phyloP scores from a whole-genome alignment of 257 asterid genomes.

The Anisodus tanguticus region DNA sequence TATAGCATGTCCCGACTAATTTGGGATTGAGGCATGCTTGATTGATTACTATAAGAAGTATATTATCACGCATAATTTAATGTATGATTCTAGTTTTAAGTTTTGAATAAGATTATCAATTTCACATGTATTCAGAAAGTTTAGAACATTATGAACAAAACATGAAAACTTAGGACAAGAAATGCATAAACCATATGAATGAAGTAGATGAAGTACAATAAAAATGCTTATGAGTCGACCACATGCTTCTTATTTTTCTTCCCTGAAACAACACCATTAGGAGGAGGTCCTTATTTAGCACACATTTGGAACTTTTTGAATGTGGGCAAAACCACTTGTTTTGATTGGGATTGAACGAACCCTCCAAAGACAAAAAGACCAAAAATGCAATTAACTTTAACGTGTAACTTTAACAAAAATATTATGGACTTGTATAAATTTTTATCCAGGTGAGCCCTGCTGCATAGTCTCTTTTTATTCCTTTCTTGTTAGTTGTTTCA shows the following conservation, averaged over 20 bases:
- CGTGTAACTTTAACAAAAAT: no score
- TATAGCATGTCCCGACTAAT: no score
- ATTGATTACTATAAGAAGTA: not conserved
- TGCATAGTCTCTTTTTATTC: not conserved
- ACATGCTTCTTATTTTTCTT: not conserved
- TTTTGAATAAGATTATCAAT: not conserved
- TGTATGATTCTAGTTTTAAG: constrained; percentile 12
- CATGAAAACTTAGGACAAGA: not conserved
- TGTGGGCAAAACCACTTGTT: not conserved
- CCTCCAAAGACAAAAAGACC: not conserved
- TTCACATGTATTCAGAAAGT: constrained; percentile 11
- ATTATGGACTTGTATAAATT: not conserved
- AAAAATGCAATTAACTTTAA: not conserved
- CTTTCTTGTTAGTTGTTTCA: constrained; percentile 19
- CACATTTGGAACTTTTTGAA: not conserved
- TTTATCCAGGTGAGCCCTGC: not conserved
- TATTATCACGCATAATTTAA: not conserved
- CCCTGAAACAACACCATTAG: not conserved
- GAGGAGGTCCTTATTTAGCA: not conserved
- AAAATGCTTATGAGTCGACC: not conserved
- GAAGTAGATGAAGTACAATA: not conserved
- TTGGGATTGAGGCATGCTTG: no score
- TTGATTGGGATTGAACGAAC: not conserved
- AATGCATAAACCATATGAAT: constrained; percentile 19
- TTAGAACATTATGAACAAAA: not conserved